Evolutionary conservation across 495 filamentous ascomycete genomes (phyloP).

Genomic region (Aspergillus asperescens): DNA sequence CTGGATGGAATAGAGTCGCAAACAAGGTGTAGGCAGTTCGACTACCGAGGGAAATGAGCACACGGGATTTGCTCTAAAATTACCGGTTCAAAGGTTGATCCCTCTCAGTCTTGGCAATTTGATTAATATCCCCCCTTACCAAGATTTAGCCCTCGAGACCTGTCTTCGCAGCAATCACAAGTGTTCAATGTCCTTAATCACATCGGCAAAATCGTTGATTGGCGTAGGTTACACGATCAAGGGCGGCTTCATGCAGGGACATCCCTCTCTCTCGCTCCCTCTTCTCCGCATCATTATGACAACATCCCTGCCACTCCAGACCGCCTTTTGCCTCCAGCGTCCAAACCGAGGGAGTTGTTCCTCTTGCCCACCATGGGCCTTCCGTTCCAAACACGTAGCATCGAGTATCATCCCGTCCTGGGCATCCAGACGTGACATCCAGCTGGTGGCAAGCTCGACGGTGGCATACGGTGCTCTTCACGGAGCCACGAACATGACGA

Average conservation of each 20-base stretch:
- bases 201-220: too few species aligned
- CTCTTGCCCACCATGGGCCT: neutral
- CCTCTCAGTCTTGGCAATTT: too few species aligned
- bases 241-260: conserved; percentile 9
- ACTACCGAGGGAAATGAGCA: too few species aligned
- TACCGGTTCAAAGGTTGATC: too few species aligned
- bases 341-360: conserved; percentile 1
- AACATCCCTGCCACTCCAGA: conserved; percentile 3
- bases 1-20: neutral
- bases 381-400: neutral
- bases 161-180: too few species aligned
- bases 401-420: neutral
- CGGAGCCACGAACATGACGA: conserved; percentile 8
- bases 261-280: neutral
- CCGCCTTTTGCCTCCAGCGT: conserved; percentile 15
- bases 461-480: neutral
- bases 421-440: neutral
- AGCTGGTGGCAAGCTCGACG: conserved; percentile 5
- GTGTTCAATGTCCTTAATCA: too few species aligned
- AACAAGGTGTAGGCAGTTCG: too few species aligned
- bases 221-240: conserved; percentile 6
- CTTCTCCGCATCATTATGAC: conserved; percentile 6
- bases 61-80: too few species aligned
- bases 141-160: neutral
- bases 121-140: conserved; percentile 7